Base-by-base conservation (phyloP, 495 filamentous ascomycete genomes). In the Tricharina praecox region DNA sequence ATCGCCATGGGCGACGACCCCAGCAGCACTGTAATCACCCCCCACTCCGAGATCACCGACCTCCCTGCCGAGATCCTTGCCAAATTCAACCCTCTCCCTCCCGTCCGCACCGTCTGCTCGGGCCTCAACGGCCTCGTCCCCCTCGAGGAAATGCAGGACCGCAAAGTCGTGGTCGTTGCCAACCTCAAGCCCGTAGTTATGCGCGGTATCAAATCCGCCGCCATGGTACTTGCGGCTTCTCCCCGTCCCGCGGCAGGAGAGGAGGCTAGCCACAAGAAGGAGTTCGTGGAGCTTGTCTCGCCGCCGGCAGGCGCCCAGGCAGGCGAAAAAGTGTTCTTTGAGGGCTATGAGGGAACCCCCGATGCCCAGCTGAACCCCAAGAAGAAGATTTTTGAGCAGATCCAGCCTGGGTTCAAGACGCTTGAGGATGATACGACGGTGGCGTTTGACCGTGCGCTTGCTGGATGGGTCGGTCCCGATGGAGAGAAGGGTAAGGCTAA, bases 161-260 rank as follows among this genome's bases (percentile, higher is more conserved):
- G 92, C 57, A 93, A 88, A 70, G 84, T 97, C 38, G 76, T 96
- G 34, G 81, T 83, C 9, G 86, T 97, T 19, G 92, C 85, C 70
- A 97, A 97, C 64, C 70, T 97, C 56, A 97, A 97, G 73, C 90
- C 90, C 9, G 90, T 94, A 53, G 95, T 88, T 56, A 96, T 97
- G 90, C 79, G 92, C 30, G 88, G 92, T 48, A 82, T 97, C 67
- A 94, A 94, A 69, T 90, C 82, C 39, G 74, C 69, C 28, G 90
- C 90, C 48, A 95, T 97, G 92, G 90, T 97, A 10, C 71, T 97
- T 21, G 92, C 92, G 13, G 90, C 90, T 13, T 95, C 87, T 10
- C 90, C 88, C 10, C 67, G 74, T 40, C 65, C 81, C 25, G 68
- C 69, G 57, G 82, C 87, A 56, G 88, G 84, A 21, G 81, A 76